Evolutionary conservation across 192 early-diverging fungal species (phyloP).

Genomic region (Backusella westeae): DNA sequence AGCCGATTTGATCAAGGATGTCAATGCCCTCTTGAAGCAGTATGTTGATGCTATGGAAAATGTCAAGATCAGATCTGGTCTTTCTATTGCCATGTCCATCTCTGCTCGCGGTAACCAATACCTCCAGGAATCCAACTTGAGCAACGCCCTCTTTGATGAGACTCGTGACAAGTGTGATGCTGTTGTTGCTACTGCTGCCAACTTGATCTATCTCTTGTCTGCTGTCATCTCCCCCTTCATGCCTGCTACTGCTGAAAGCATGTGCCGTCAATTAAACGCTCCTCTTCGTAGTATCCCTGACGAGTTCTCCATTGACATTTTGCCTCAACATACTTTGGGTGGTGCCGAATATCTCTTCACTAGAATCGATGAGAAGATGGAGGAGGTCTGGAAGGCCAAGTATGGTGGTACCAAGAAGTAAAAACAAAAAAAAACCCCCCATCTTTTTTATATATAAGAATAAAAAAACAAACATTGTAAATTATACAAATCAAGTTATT

Average conservation of each 20-base stretch:
- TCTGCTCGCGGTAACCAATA: constrained; percentile 93
- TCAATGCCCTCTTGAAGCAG: constrained; percentile 71
- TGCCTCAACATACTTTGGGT: constrained; percentile 79
- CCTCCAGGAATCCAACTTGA: constrained; percentile 90
- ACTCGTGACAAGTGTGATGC: constrained; percentile 80
- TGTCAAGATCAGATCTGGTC: constrained; percentile 82
- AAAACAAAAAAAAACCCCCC: background rate
- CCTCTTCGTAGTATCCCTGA: constrained; percentile 79
- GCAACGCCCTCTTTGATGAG: constrained; percentile 83
- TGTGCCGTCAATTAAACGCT: constrained; percentile 82
- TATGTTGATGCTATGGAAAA: constrained; percentile 80
- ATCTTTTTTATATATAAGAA: background rate
- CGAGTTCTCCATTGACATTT: constrained; percentile 71
- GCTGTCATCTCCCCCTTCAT: constrained; percentile 90
- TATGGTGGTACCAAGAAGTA: constrained; percentile 52
- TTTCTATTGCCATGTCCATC: constrained; percentile 89
- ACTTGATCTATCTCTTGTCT: constrained; percentile 89
- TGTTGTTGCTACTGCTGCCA: constrained; percentile 77
- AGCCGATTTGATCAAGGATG: constrained; percentile 72
- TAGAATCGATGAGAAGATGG: constrained; percentile 82
- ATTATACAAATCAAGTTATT: background rate
- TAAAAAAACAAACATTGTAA: background rate
- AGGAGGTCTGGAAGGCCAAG: constrained; percentile 70
- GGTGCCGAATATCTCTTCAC: constrained; percentile 91
- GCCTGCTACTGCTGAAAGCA: constrained; percentile 79